These are phyloP conservation scores for Spirogloea muscicola DNA, from an alignment of 139 green algal genomes.

Conservation along the genomic window DNA sequence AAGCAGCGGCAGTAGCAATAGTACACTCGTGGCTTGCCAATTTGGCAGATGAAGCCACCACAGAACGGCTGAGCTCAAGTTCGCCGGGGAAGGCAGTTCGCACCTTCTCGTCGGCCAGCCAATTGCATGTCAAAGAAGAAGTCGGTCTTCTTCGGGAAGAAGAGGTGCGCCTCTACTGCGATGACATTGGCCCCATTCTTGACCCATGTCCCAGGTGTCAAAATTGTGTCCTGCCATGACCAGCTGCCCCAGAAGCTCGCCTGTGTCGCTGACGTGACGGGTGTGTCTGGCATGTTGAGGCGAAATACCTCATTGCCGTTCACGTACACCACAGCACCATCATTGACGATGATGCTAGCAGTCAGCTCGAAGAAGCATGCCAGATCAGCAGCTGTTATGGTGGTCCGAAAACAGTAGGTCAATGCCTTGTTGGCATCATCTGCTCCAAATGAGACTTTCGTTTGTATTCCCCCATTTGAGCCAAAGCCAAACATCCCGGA, in stretches of 20 bases:
- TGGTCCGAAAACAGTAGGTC: constrained; percentile 22
- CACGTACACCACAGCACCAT: constrained; percentile 23
- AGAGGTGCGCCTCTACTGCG: constrained; percentile 10
- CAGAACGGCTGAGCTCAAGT: too few relatives aligned
- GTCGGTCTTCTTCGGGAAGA: neutral
- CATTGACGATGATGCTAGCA: neutral
- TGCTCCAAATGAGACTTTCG: too few relatives aligned
- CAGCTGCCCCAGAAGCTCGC: constrained; percentile 2
- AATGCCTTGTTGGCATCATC: too few relatives aligned
- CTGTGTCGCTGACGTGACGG: neutral
- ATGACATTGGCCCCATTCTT: constrained; percentile 12
- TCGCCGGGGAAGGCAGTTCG: neutral
- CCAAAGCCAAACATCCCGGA: too few relatives aligned
- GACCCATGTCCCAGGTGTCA: neutral
- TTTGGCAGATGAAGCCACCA: too few relatives aligned
- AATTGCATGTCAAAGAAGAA: neutral
- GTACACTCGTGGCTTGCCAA: too few relatives aligned
- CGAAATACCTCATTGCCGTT: constrained; percentile 20
- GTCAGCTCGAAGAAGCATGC: constrained; percentile 22
- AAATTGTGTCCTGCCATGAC: too few relatives aligned
- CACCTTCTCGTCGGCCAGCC: neutral
- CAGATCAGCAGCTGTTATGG: neutral
- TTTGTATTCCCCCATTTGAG: too few relatives aligned
- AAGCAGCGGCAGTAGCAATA: too few relatives aligned
- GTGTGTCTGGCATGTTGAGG: constrained; percentile 6